phyloP scores from a whole-genome alignment of 306 rosid genomes.

The Lablab purpureus region DNA sequence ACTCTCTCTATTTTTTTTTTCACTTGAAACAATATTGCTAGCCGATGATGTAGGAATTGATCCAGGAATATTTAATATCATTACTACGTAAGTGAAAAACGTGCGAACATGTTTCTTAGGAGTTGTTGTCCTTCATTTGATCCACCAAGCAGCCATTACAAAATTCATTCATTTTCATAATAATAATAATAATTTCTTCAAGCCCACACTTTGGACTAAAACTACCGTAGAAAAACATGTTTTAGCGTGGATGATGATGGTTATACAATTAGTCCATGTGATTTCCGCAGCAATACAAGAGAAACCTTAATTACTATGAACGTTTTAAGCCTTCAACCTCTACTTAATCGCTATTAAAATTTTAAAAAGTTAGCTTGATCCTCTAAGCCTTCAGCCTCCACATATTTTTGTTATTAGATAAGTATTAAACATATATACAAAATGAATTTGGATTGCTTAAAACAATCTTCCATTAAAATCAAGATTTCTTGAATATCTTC shows the following conservation, averaged over 20 bases:
- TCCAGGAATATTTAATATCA: neutral
- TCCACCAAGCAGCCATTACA: neutral
- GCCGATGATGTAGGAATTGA: neutral
- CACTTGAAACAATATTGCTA: neutral
- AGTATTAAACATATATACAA: too few relatives aligned
- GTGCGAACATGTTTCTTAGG: conserved; percentile 47
- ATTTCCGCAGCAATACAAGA: neutral
- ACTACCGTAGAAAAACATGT: neutral
- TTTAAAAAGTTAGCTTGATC: too few relatives aligned
- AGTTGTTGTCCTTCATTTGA: conserved; percentile 7
- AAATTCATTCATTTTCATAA: neutral
- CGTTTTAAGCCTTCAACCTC: too few relatives aligned
- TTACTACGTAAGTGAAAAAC: conserved; percentile 29
- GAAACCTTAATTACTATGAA: too few relatives aligned
- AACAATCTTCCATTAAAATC: neutral
- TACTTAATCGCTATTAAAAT: too few relatives aligned
- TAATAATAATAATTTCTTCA: neutral
- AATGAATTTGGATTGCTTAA: neutral
- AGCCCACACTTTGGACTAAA: conserved; percentile 14
- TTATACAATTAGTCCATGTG: neutral
- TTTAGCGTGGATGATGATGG: neutral
- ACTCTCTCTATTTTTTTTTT: neutral
- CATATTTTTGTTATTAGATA: too few relatives aligned
- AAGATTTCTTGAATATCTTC: neutral
- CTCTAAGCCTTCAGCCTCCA: too few relatives aligned